A percentile compares a stretch with the other conserved stretches of the same genome.
These are phyloP conservation scores for Colletotrichum noveboracense DNA, from an alignment of 2,329 filamentous ascomycete genomes.

Conservation along the genomic window DNA sequence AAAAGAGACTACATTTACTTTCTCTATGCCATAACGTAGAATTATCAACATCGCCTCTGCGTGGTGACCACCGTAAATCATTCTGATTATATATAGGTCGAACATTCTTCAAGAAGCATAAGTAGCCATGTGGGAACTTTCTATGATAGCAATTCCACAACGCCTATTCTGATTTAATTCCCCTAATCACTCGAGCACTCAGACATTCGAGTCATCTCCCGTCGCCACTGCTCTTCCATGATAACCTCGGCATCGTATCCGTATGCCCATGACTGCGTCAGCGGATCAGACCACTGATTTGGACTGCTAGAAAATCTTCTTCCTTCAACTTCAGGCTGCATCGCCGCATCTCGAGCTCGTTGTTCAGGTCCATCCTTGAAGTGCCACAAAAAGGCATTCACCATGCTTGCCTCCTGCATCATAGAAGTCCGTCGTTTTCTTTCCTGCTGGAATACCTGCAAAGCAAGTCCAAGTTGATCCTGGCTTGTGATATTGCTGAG, in stretches of 20 bases:
- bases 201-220: not conserved
- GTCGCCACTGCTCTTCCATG: conserved; percentile 35
- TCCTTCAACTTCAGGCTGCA: conserved; percentile 44
- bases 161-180: not conserved
- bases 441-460: conserved; percentile 59
- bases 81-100: no score
- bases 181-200: not conserved
- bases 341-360: conserved; percentile 44
- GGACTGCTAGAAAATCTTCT: conserved; percentile 40
- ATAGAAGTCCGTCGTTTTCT: conserved; percentile 62
- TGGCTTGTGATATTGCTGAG: conserved; percentile 48
- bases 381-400: conserved; percentile 54
- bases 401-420: conserved; percentile 62
- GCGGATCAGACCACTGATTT: conserved; percentile 54
- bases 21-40: not conserved
- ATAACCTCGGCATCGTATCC: conserved; percentile 49
- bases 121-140: fast-evolving
- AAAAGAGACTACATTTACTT: not conserved
- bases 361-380: conserved; percentile 47
- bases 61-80: not conserved
- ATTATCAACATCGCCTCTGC: not conserved
- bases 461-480: conserved; percentile 35
- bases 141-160: not conserved
- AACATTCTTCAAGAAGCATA: not conserved
- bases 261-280: conserved; percentile 52